Conservation (phyloP, 176 grass and related monocot genomes). For the Musa schizocarpa region DNA sequence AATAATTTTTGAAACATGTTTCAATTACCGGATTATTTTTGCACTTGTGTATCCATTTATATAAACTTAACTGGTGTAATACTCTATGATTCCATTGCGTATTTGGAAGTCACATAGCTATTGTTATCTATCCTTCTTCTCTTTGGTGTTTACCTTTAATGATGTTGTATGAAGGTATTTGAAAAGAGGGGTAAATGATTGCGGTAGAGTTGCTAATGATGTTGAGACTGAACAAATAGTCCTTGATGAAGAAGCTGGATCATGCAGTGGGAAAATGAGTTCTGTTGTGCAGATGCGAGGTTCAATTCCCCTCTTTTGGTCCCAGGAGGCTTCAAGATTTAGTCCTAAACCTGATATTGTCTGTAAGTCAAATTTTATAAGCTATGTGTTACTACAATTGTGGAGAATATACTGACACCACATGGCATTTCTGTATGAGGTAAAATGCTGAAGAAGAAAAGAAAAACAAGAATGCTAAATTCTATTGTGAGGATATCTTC, state of each 20-base stretch:
- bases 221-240: constrained; percentile 98
- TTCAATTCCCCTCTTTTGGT: constrained; percentile 98
- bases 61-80: too few relatives aligned
- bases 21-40: background rate
- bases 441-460: background rate
- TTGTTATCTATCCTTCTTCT: constrained; percentile 17
- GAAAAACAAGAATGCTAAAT: background rate
- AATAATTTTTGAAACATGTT: background rate
- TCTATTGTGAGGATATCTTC: too few relatives aligned
- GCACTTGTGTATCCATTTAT: too few relatives aligned
- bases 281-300: constrained; percentile 91
- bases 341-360: constrained; percentile 99
- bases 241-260: constrained; percentile 82
- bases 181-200: constrained; percentile 94
- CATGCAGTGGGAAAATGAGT: constrained; percentile 82
- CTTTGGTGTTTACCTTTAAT: constrained; percentile 11
- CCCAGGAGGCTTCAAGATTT: constrained; percentile 79
- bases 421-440: background rate
- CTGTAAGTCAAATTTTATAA: constrained; percentile 34
- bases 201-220: constrained; percentile 96
- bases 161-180: constrained; percentile 48
- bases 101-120: background rate
- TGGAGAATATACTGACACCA: background rate
- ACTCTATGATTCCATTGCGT: background rate
- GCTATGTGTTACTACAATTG: background rate